Percentiles rank a stretch among this genome's conserved stretches.
Evolutionary conservation across 2,329 filamentous ascomycete species (phyloP).

Genomic region (Bretziella fagacearum): DNA sequence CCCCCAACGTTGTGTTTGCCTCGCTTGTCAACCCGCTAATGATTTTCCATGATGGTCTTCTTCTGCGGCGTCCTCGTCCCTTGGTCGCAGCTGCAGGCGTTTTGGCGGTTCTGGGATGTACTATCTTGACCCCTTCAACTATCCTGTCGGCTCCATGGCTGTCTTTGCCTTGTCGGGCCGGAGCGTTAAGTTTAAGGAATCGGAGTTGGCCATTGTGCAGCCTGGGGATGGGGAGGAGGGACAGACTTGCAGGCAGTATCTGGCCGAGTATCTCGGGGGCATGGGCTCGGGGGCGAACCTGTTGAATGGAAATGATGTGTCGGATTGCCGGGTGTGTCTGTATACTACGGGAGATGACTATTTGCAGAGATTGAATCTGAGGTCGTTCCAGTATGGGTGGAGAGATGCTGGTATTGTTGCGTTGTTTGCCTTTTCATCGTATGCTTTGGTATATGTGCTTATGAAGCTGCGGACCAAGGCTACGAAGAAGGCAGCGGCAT

Average conservation of each 20-base stretch:
- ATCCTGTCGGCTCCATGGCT: constrained; percentile 39
- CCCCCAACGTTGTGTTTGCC: constrained; percentile 42
- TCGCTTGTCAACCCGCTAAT: constrained; percentile 39
- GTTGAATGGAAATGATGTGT: constrained; percentile 32
- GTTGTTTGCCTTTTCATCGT: constrained; percentile 38
- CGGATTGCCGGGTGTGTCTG: constrained; percentile 42
- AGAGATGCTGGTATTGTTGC: constrained; percentile 44
- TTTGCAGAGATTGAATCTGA: constrained; percentile 39
- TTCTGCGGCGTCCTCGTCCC: constrained; percentile 66
- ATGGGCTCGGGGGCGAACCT: constrained; percentile 33
- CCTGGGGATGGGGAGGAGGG: constrained; percentile 18
- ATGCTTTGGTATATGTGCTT: constrained; percentile 28
- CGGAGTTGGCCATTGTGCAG: constrained; percentile 29
- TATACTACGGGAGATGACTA: constrained; percentile 43
- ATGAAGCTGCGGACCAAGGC: constrained; percentile 34
- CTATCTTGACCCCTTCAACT: constrained; percentile 44
- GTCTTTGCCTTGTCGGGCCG: constrained; percentile 33
- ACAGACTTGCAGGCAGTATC: constrained; percentile 41
- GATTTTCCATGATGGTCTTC: constrained; percentile 40
- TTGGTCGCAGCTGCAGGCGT: constrained; percentile 40
- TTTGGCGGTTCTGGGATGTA: constrained; percentile 56
- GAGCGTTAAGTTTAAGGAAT: constrained; percentile 28
- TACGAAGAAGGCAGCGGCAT: constrained; percentile 26
- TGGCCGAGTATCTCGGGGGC: constrained; percentile 33
- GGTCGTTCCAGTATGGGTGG: constrained; percentile 48